Conservation (phyloP, 2,329 filamentous ascomycete genomes). For the Diaporthe capsici region DNA sequence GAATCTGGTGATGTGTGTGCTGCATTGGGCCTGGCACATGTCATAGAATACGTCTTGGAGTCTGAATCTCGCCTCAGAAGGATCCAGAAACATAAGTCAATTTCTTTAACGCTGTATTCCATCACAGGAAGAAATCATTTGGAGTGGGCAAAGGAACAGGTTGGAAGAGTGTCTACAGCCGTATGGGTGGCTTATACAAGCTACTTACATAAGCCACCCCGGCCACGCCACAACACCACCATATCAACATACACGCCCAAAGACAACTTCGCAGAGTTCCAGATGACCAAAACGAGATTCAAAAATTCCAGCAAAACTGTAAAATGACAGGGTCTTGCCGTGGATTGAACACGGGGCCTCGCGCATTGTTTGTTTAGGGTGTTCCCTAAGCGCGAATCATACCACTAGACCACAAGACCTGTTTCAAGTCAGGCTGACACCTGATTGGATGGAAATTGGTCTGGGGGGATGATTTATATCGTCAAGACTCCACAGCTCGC, state of each 20-base stretch:
- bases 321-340: slow-evolving; percentile 35
- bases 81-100: too few species aligned
- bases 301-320: background rate
- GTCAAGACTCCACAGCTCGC: too few species aligned
- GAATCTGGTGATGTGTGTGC: background rate
- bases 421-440: background rate
- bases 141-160: too few species aligned
- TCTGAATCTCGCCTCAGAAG: background rate
- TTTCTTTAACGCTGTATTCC: too few species aligned
- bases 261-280: background rate
- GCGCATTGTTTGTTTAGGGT: slow-evolving; percentile 28
- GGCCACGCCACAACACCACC: too few species aligned
- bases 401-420: slow-evolving; percentile 41
- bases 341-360: slow-evolving; percentile 40
- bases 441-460: background rate
- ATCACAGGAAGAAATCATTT: too few species aligned
- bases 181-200: too few species aligned
- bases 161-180: too few species aligned
- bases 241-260: too few species aligned
- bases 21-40: background rate
- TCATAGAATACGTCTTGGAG: background rate
- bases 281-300: background rate
- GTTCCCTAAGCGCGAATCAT: slow-evolving; percentile 39
- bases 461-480: too few species aligned
- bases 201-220: too few species aligned